These are phyloP conservation scores for Mycocalia duriaeana DNA, from an alignment of 1,284 basidiomycete genomes.

Conservation along the genomic window DNA sequence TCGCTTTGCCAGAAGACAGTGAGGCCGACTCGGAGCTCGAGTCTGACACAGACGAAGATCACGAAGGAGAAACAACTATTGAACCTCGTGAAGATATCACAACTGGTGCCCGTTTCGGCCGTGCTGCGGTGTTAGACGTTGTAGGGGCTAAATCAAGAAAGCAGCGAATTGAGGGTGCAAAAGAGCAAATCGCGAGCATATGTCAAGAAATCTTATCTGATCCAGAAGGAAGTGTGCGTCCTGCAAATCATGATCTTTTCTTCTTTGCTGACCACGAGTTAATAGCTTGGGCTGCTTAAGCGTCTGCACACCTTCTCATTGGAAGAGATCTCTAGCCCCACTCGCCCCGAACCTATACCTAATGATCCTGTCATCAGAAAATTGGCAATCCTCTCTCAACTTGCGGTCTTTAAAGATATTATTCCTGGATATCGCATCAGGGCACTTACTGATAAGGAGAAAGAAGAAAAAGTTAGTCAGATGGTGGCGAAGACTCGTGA, in stretches of 20 bases:
- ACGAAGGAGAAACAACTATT: constrained; percentile 34
- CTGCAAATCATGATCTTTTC: background rate
- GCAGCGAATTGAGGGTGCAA: constrained; percentile 70
- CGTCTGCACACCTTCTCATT: constrained; percentile 85
- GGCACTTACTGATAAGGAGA: constrained; percentile 84
- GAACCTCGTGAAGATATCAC: constrained; percentile 49
- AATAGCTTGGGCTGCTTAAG: constrained; percentile 78
- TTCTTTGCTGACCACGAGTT: constrained; percentile 7
- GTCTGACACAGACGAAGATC: constrained; percentile 23
- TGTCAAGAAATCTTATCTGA: constrained; percentile 89
- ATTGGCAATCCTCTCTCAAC: constrained; percentile 84
- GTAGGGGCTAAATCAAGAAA: constrained; percentile 65
- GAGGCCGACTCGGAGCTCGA: constrained; percentile 17
- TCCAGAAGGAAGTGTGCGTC: constrained; percentile 74
- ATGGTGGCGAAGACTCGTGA: constrained; percentile 88
- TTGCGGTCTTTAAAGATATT: constrained; percentile 94
- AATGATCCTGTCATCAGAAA: constrained; percentile 86
- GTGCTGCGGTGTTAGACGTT: constrained; percentile 75
- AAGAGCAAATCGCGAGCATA: constrained; percentile 84
- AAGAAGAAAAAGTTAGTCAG: constrained; percentile 91
- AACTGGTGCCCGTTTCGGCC: constrained; percentile 77
- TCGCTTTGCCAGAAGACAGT: background rate
- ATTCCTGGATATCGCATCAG: constrained; percentile 91
- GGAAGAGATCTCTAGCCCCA: constrained; percentile 60
- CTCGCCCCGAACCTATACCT: constrained; percentile 59